phyloP scores from a whole-genome alignment of 768 basidiomycete species.

The Tulasnella sp. region DNA sequence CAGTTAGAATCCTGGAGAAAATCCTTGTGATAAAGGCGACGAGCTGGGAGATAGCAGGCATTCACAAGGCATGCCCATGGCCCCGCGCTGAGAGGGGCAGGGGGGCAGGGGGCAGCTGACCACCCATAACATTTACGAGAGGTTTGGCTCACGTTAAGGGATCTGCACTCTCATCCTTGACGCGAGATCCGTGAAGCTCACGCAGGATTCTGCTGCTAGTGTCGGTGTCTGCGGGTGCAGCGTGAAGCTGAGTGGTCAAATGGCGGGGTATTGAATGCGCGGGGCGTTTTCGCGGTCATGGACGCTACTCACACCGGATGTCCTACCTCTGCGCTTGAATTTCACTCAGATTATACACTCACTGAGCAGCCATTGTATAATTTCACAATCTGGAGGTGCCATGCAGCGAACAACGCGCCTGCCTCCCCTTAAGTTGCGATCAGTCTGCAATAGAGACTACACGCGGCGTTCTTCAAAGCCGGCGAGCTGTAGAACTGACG shows the following conservation, averaged over 20 bases:
- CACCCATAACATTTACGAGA: neutral
- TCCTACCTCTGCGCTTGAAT: neutral
- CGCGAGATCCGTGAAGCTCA: neutral
- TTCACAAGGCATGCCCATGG: neutral
- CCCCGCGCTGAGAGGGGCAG: neutral
- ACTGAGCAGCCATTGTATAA: too few relatives aligned
- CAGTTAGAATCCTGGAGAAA: neutral
- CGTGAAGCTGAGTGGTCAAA: neutral
- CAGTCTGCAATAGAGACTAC: too few relatives aligned
- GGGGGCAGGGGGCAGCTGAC: too few relatives aligned
- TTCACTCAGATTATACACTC: too few relatives aligned
- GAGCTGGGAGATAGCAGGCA: neutral
- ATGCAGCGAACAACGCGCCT: too few relatives aligned
- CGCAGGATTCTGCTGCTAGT: neutral
- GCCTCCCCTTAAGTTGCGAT: too few relatives aligned
- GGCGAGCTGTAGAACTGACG: too few relatives aligned
- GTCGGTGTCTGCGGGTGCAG: neutral
- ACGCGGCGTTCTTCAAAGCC: too few relatives aligned
- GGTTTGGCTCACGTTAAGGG: neutral
- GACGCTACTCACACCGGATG: neutral
- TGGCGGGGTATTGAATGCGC: neutral
- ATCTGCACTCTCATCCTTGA: neutral
- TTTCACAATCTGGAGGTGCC: too few relatives aligned
- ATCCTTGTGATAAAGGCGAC: neutral
- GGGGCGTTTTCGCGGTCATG: neutral